phyloP scores from a whole-genome alignment of 1,284 basidiomycete species.

The Papiliotrema laurentii region DNA sequence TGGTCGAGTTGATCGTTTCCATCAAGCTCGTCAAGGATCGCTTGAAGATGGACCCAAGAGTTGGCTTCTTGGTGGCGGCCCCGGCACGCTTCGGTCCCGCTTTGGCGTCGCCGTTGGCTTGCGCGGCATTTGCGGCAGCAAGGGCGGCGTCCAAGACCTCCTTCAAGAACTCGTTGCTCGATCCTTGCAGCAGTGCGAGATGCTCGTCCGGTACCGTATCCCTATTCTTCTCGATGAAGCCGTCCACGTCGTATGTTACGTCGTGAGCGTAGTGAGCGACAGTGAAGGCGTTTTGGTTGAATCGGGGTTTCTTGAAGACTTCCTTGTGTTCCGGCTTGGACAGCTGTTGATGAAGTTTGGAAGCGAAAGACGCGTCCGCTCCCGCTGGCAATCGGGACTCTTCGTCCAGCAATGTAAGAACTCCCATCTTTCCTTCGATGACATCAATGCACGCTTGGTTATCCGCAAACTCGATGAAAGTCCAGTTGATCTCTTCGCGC shows the following conservation, averaged over 20 bases:
- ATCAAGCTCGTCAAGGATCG: conserved; percentile 88
- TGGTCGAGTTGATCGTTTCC: conserved; percentile 95
- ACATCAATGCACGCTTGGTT: conserved; percentile 99
- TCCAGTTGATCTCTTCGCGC: conserved; percentile 98
- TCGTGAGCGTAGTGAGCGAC: conserved; percentile 98
- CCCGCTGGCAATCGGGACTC: conserved; percentile 95
- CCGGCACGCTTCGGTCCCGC: conserved; percentile 32
- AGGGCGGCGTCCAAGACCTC: conserved; percentile 90
- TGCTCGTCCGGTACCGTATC: conserved; percentile 99
- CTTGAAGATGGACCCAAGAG: conserved; percentile 98
- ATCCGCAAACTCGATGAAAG: conserved; percentile 98
- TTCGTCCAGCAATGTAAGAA: conserved; percentile 91
- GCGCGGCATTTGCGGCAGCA: conserved; percentile 57
- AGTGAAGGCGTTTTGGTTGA: conserved; percentile 94
- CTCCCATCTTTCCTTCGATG: conserved; percentile 95
- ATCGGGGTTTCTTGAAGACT: conserved; percentile 96
- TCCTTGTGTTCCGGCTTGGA: conserved; percentile 77
- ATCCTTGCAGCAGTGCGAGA: conserved; percentile 74
- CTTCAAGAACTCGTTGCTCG: conserved; percentile 88
- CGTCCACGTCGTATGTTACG: conserved; percentile 96
- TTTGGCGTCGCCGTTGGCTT: conserved; percentile 45
- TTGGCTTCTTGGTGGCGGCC: conserved; percentile 80
- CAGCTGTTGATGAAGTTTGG: conserved; percentile 88
- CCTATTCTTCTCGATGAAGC: conserved; percentile 97
- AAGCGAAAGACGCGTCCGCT: conserved; percentile 86